Conservation (phyloP, 2,329 filamentous ascomycete species). For the Fusarium siculi region DNA sequence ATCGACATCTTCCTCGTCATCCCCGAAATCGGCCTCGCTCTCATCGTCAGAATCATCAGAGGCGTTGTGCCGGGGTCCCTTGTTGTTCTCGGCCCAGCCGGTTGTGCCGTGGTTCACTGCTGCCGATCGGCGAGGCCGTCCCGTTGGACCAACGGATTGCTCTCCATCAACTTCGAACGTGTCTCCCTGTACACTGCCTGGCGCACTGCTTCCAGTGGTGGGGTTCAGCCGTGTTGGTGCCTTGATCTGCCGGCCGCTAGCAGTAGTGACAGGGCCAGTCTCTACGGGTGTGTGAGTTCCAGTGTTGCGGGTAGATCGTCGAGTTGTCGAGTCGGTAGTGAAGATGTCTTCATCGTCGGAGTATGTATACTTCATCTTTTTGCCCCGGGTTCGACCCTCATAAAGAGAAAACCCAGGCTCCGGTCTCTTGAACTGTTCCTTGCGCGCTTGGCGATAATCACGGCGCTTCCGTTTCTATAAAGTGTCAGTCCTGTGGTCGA, state of each 20-base stretch:
- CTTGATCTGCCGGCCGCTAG: slow-evolving; percentile 87
- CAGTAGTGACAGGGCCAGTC: slow-evolving; percentile 73
- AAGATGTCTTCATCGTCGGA: slow-evolving; percentile 86
- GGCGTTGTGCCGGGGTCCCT: slow-evolving; percentile 51
- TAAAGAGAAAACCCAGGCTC: slow-evolving; percentile 93
- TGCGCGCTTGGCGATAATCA: slow-evolving; percentile 88
- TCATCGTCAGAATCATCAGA: slow-evolving; percentile 73
- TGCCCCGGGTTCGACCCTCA: slow-evolving; percentile 94
- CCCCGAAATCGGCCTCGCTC: slow-evolving; percentile 79
- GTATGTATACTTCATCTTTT: slow-evolving; percentile 96
- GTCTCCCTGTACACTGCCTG: slow-evolving; percentile 59
- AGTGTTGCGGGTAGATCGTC: slow-evolving; percentile 81
- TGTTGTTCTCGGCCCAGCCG: slow-evolving; percentile 53
- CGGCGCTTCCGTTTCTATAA: slow-evolving; percentile 87
- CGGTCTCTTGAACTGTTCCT: slow-evolving; percentile 86
- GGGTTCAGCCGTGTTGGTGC: slow-evolving; percentile 74
- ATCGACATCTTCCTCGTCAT: slow-evolving; percentile 77
- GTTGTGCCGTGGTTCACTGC: slow-evolving; percentile 62
- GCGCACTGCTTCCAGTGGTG: slow-evolving; percentile 62
- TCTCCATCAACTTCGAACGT: slow-evolving; percentile 54
- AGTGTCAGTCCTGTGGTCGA: slow-evolving; percentile 27
- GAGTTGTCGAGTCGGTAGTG: slow-evolving; percentile 70
- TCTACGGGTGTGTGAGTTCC: slow-evolving; percentile 79
- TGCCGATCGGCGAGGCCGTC: slow-evolving; percentile 62
- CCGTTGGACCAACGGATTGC: slow-evolving; percentile 55